Percentiles rank a stretch among this genome's conserved stretches.
Evolutionary conservation across 352 stramenopile genomes (phyloP).

Genomic region (Phytopythium ostracodes): DNA sequence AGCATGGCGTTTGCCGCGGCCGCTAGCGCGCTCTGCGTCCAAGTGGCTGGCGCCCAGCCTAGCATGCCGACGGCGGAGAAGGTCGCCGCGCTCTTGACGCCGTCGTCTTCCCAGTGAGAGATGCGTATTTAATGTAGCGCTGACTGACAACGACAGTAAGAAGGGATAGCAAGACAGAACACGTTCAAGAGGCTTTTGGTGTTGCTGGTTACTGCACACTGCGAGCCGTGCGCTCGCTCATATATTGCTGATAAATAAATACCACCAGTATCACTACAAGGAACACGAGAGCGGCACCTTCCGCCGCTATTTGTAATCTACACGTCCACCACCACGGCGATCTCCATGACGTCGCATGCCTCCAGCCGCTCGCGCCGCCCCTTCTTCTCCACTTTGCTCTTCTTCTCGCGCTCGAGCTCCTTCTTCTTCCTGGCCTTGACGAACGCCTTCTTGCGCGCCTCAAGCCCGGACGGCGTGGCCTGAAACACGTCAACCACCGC

Average conservation of each 20-base stretch:
- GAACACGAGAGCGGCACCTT: not conserved
- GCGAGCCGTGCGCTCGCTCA: not conserved
- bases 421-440: constrained; percentile 13
- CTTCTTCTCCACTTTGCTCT: not conserved
- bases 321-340: constrained; percentile 6
- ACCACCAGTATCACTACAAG: not conserved
- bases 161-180: too few relatives aligned
- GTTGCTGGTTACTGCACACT: not conserved
- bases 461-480: constrained; percentile 28
- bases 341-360: constrained; percentile 14
- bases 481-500: constrained; percentile 36
- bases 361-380: constrained; percentile 9
- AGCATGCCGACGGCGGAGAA: constrained; percentile 53
- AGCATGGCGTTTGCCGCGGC: constrained; percentile 52
- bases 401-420: not conserved
- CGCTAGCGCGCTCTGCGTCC: constrained; percentile 65
- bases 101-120: not conserved
- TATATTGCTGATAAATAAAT: constrained; percentile 5
- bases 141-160: too few relatives aligned
- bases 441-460: constrained; percentile 33
- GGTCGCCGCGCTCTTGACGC: constrained; percentile 28
- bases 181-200: too few relatives aligned
- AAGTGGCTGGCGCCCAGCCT: constrained; percentile 53
- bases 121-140: not conserved
- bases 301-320: not conserved